Evolutionary conservation across 208 protist species (phyloP).

Genomic region (Trypanosoma platydactyli): DNA sequence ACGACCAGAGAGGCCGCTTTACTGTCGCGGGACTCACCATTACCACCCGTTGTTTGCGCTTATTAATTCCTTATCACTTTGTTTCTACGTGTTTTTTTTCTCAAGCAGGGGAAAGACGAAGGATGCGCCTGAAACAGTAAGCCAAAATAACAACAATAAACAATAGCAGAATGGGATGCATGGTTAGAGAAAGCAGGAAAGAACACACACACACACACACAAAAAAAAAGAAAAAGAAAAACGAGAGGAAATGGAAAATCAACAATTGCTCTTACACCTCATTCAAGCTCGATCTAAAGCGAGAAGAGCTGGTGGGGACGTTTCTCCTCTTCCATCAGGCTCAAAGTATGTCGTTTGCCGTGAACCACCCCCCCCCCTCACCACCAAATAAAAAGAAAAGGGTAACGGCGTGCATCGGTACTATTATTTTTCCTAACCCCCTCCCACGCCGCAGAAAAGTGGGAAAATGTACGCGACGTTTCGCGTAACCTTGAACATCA

Average conservation of each 20-base stretch:
- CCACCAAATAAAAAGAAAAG: no score
- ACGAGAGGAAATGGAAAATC: background rate
- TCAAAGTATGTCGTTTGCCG: no score
- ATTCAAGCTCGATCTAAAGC: no score
- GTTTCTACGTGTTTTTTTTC: background rate
- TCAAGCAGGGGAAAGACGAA: background rate
- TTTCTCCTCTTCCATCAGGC: no score
- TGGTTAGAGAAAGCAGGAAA: constrained; percentile 2
- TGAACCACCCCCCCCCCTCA: no score
- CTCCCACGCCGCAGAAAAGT: no score
- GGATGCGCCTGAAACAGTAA: constrained; percentile 10
- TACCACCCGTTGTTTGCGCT: constrained; percentile 23
- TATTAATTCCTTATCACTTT: constrained; percentile 8
- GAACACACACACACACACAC: constrained; percentile 9
- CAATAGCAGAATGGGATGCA: background rate
- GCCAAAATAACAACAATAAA: constrained; percentile 17
- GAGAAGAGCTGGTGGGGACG: no score
- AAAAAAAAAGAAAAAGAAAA: constrained; percentile 16
- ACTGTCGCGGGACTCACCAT: constrained; percentile 37
- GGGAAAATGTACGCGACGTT: no score
- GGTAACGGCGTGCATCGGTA: no score
- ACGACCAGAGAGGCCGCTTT: constrained; percentile 79
- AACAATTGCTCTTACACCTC: background rate
- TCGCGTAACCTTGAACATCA: no score
- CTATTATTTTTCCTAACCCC: no score